A percentile compares a stretch with the other conserved stretches of the same genome.
phyloP scores from a whole-genome alignment of 306 rosid species.

The Datisca glomerata region DNA sequence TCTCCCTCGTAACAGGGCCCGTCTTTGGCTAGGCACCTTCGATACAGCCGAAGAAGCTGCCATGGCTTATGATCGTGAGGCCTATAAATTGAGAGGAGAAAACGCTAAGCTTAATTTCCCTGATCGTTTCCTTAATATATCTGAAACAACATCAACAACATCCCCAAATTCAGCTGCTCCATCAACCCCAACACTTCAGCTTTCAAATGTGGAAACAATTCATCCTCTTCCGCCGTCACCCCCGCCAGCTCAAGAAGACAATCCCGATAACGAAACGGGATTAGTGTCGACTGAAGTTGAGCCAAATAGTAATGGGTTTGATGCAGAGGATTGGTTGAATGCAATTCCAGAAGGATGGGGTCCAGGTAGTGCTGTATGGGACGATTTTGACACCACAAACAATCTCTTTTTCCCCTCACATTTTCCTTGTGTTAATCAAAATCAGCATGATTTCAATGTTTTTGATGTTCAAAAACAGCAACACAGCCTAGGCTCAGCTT shows the following conservation, averaged over 20 bases:
- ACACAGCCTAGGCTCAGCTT: constrained; percentile 21
- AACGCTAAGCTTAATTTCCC: constrained; percentile 95
- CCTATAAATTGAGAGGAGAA: constrained; percentile 84
- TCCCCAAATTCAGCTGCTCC: too few species aligned
- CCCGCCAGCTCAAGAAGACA: constrained; percentile 17
- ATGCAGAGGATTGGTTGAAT: constrained; percentile 71
- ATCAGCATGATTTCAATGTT: constrained; percentile 22
- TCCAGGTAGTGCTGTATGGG: constrained; percentile 95
- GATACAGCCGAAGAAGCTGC: constrained; percentile 99
- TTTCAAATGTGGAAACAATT: too few species aligned
- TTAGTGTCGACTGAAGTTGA: constrained; percentile 36
- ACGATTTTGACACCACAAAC: constrained; percentile 60
- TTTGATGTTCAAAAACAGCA: constrained; percentile 25
- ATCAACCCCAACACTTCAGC: too few species aligned
- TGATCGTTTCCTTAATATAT: constrained; percentile 50
- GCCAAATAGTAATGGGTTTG: constrained; percentile 7
- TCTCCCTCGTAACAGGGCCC: constrained; percentile 76
- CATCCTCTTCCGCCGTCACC: constrained; percentile 13
- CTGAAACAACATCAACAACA: constrained; percentile 17
- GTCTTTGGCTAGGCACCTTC: constrained; percentile 94
- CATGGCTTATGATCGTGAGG: constrained; percentile 92
- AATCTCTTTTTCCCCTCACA: constrained; percentile 45
- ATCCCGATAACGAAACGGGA: constrained; percentile 34
- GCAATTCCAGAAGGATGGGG: constrained; percentile 89
- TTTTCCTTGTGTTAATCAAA: constrained; percentile 25